These are phyloP conservation scores for Fusarium veterinarium DNA, from an alignment of 2,329 filamentous ascomycete species.

Conservation along the genomic window DNA sequence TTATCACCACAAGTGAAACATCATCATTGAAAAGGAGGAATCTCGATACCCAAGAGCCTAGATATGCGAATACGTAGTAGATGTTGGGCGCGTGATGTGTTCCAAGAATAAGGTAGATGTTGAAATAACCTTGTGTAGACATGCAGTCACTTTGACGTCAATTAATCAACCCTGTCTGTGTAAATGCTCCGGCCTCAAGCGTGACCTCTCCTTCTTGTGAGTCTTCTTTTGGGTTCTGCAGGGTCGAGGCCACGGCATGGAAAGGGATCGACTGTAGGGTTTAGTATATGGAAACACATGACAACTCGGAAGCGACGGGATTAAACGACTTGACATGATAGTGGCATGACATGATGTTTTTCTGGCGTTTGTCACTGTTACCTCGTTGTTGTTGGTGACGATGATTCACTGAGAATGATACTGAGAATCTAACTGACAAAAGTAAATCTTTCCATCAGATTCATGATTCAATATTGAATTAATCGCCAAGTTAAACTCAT, in stretches of 20 bases:
- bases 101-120: conserved; percentile 2
- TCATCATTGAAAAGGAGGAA: background rate
- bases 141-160: conserved; percentile 43
- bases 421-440: background rate
- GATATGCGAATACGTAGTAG: background rate
- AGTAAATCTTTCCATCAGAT: background rate
- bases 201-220: background rate
- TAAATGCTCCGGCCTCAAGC: conserved; percentile 6
- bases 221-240: conserved; percentile 5
- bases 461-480: background rate
- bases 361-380: conserved; percentile 1
- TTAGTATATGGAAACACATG: conserved; percentile 22
- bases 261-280: conserved; percentile 30
- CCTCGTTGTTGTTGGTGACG: background rate
- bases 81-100: background rate
- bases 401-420: background rate
- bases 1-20: background rate
- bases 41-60: conserved; percentile 1
- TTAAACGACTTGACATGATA: conserved; percentile 1
- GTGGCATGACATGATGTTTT: conserved; percentile 22
- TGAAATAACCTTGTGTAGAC: conserved; percentile 7
- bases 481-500: background rate
- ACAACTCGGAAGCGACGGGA: conserved; percentile 25
- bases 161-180: background rate
- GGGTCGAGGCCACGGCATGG: background rate